Conservation (phyloP, 139 green algal species). For the Edaphochlamys debaryana region DNA sequence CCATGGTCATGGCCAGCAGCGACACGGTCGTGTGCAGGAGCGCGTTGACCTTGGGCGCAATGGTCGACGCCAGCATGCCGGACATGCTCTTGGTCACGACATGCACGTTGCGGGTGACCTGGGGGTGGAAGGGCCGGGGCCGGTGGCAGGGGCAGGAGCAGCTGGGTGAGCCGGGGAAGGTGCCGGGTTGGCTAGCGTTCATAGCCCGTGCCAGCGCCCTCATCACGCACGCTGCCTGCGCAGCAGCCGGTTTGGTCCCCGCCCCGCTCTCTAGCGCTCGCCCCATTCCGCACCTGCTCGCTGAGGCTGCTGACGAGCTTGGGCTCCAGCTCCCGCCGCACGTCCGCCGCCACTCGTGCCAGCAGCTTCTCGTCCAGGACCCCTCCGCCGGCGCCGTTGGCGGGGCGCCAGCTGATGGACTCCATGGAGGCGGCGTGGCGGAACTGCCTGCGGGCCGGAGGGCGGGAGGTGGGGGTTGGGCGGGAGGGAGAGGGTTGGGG, state of each 20-base stretch:
- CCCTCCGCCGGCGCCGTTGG: background rate
- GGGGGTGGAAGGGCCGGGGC: background rate
- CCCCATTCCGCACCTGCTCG: conserved; percentile 16
- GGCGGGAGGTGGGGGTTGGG: too few species aligned
- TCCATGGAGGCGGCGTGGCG: conserved; percentile 13
- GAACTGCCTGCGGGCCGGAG: background rate
- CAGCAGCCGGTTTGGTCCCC: too few species aligned
- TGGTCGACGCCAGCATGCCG: background rate
- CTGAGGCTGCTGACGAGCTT: conserved; percentile 25
- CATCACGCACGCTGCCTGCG: background rate
- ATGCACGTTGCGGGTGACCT: background rate
- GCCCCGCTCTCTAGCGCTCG: too few species aligned
- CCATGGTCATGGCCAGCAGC: conserved; percentile 4
- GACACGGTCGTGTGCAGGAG: conserved; percentile 23
- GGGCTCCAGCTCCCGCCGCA: conserved; percentile 44
- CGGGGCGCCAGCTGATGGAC: background rate
- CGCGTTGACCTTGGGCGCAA: conserved; percentile 20
- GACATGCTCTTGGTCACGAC: conserved; percentile 17
- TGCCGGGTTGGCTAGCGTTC: background rate
- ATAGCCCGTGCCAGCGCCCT: background rate
- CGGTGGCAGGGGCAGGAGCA: too few species aligned
- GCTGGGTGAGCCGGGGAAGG: too few species aligned
- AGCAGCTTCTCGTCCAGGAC: conserved; percentile 7
- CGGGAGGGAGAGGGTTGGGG: too few species aligned
- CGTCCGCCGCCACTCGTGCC: conserved; percentile 21